These are phyloP conservation scores for Aspergillus sp. DNA, from an alignment of 2,329 filamentous ascomycete genomes.

Conservation along the genomic window DNA sequence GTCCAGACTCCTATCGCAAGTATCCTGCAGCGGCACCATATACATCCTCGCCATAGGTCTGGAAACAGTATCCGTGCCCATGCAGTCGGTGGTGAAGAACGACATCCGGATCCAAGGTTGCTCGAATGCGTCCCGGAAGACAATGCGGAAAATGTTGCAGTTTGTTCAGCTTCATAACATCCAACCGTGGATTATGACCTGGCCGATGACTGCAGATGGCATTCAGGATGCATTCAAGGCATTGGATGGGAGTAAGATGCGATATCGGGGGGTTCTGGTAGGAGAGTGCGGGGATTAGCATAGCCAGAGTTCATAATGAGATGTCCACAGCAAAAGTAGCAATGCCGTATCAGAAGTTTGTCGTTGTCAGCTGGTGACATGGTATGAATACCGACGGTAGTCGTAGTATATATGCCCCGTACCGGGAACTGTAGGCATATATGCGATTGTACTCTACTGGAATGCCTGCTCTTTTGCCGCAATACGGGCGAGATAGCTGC, in stretches of 20 bases:
- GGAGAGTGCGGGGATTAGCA: conserved; percentile 10
- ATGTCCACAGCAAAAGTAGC: too few species aligned
- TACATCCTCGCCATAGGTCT: conserved; percentile 18
- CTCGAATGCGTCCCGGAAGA: conserved; percentile 55
- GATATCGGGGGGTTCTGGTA: conserved; percentile 42
- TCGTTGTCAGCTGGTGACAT: too few species aligned
- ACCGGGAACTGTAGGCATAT: too few species aligned
- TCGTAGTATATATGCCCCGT: too few species aligned
- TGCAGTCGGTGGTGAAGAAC: conserved; percentile 46
- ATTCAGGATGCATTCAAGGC: conserved; percentile 42
- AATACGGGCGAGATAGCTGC: too few species aligned
- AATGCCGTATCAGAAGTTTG: too few species aligned
- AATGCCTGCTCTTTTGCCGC: too few species aligned
- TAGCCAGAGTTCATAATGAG: not conserved
- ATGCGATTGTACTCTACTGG: too few species aligned
- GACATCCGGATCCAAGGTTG: conserved; percentile 57
- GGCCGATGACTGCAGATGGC: conserved; percentile 46
- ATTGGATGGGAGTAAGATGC: conserved; percentile 40
- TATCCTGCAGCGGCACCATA: conserved; percentile 17
- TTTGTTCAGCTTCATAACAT: conserved; percentile 57
- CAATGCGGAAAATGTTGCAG: conserved; percentile 57
- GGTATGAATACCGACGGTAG: too few species aligned
- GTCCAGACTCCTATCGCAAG: conserved; percentile 9
- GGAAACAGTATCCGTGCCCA: conserved; percentile 14
- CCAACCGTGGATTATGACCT: conserved; percentile 59